A percentile compares a stretch with the other conserved stretches of the same genome.
phyloP scores from a whole-genome alignment of 345 rosid species.

The Excoecaria cochinchinensis region DNA sequence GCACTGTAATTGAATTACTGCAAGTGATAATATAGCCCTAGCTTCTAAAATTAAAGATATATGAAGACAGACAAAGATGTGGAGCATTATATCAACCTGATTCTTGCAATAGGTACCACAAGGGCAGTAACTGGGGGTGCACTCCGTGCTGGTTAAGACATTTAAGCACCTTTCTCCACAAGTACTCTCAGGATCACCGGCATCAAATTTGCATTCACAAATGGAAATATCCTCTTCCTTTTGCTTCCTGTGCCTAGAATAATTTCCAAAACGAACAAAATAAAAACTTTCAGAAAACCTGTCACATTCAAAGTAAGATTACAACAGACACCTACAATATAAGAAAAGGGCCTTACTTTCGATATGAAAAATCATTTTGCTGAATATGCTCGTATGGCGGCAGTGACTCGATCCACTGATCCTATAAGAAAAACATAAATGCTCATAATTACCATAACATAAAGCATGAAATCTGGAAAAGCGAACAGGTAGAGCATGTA shows the following conservation, averaged over 20 bases:
- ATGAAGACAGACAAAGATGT: neutral
- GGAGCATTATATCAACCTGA: conserved; percentile 49
- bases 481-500: neutral
- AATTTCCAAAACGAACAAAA: conserved; percentile 11
- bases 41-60: neutral
- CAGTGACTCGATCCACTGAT: conserved; percentile 47
- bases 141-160: conserved; percentile 83
- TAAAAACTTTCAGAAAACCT: neutral
- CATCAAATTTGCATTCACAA: conserved; percentile 74
- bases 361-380: conserved; percentile 67
- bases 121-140: conserved; percentile 80
- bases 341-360: conserved; percentile 46
- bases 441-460: neutral
- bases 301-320: neutral
- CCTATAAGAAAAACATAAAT: conserved; percentile 32
- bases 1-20: neutral
- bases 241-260: conserved; percentile 76
- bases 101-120: conserved; percentile 73
- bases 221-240: conserved; percentile 91
- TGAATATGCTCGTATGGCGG: conserved; percentile 58
- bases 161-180: conserved; percentile 91
- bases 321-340: neutral
- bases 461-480: neutral
- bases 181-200: conserved; percentile 65
- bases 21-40: neutral